Conservation (phyloP, 495 filamentous ascomycete species). For the Podospora conica region DNA sequence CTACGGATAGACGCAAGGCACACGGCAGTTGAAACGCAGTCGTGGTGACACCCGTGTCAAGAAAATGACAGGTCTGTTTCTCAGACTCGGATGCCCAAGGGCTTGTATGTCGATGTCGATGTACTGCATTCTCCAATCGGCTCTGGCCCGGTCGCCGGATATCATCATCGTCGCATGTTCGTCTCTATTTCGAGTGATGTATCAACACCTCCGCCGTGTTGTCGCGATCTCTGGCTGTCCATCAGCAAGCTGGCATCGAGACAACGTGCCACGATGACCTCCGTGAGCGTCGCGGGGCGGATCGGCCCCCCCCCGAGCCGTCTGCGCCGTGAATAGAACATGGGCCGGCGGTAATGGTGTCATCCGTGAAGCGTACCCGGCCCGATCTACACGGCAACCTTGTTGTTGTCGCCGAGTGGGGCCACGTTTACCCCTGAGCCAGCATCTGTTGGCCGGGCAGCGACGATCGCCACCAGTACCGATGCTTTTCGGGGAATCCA, state of each 20-base stretch:
- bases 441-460: neutral
- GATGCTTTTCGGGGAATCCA: neutral
- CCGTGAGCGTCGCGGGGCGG: neutral
- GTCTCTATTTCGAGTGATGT: neutral
- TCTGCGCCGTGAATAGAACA: neutral
- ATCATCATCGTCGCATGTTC: neutral
- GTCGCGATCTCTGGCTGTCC: neutral
- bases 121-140: neutral
- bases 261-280: neutral
- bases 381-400: neutral
- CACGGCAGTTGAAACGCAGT: neutral
- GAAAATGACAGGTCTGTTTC: neutral
- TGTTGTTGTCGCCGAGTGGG: neutral
- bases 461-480: neutral
- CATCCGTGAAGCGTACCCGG: neutral
- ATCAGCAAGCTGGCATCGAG: neutral
- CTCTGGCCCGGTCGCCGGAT: neutral
- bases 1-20: neutral
- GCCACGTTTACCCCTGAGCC: neutral
- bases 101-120: neutral
- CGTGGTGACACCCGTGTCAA: neutral
- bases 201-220: neutral
- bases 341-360: neutral
- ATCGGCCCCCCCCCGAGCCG: neutral
- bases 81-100: neutral